Conservation (phyloP, 768 basidiomycete species). For the Hypsizygus marmoreus region DNA sequence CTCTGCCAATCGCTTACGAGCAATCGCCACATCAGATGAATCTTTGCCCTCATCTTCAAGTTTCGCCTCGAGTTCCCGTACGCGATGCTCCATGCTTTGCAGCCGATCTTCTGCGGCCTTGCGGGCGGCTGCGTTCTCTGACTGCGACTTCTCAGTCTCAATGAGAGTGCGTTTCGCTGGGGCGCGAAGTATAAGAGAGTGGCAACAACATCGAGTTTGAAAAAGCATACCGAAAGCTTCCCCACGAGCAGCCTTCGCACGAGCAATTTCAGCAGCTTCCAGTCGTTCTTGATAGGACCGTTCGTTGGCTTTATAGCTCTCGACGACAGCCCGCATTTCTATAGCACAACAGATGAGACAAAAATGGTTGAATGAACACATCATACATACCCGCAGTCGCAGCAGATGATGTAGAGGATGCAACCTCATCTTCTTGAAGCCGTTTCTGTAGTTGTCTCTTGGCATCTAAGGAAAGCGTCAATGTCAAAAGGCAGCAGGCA, state of each 20-base stretch:
- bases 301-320: slow-evolving; percentile 67
- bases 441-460: slow-evolving; percentile 60
- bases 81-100: slow-evolving; percentile 49
- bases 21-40: slow-evolving; percentile 61
- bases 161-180: slow-evolving; percentile 61
- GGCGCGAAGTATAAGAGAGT: slow-evolving; percentile 10
- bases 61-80: slow-evolving; percentile 61
- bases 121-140: slow-evolving; percentile 51
- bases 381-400: slow-evolving; percentile 53
- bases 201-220: background rate
- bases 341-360: slow-evolving; percentile 7
- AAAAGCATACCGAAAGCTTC: slow-evolving; percentile 57
- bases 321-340: slow-evolving; percentile 67
- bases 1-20: slow-evolving; percentile 69
- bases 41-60: slow-evolving; percentile 71
- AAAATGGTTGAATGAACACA: background rate
- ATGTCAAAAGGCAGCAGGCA: background rate
- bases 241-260: slow-evolving; percentile 62
- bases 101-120: slow-evolving; percentile 53
- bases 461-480: slow-evolving; percentile 40
- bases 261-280: slow-evolving; percentile 69
- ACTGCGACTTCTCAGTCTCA: slow-evolving; percentile 62
- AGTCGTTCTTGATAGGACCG: slow-evolving; percentile 58
- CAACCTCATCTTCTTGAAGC: slow-evolving; percentile 65
- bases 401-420: slow-evolving; percentile 57